Conservation (phyloP, 306 rosid genomes). For the Vachellia pachyceras region DNA sequence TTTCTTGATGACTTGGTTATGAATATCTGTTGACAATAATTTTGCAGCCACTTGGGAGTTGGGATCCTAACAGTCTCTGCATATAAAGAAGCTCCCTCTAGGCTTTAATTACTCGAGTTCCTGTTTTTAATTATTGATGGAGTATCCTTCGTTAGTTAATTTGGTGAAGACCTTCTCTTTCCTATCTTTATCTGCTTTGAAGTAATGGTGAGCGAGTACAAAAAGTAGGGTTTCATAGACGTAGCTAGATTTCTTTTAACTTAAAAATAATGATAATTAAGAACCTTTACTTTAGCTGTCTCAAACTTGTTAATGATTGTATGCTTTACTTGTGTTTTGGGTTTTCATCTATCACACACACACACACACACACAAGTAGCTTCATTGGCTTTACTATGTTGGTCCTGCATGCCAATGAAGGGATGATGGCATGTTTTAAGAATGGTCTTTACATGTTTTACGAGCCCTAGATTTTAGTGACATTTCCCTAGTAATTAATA, state of each 20-base stretch:
- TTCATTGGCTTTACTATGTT: neutral
- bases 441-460: neutral
- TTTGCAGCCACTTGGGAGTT: neutral
- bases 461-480: neutral
- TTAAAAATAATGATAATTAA: neutral
- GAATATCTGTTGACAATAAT: too few species aligned
- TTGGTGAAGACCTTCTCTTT: neutral
- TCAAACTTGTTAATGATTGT: neutral
- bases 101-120: neutral
- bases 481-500: neutral
- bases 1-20: slow-evolving; percentile 4
- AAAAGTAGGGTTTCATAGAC: neutral
- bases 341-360: neutral
- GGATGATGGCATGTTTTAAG: neutral
- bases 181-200: neutral
- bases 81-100: neutral
- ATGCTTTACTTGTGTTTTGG: neutral
- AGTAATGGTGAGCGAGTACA: neutral
- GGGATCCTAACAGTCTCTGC: neutral
- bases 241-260: neutral
- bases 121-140: neutral
- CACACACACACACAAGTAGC: too few species aligned
- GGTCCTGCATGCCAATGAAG: neutral
- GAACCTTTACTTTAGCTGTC: neutral
- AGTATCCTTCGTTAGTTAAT: neutral